Evolutionary conservation across 2,329 filamentous ascomycete species (phyloP).

Genomic region (Fusarium staphyleae): DNA sequence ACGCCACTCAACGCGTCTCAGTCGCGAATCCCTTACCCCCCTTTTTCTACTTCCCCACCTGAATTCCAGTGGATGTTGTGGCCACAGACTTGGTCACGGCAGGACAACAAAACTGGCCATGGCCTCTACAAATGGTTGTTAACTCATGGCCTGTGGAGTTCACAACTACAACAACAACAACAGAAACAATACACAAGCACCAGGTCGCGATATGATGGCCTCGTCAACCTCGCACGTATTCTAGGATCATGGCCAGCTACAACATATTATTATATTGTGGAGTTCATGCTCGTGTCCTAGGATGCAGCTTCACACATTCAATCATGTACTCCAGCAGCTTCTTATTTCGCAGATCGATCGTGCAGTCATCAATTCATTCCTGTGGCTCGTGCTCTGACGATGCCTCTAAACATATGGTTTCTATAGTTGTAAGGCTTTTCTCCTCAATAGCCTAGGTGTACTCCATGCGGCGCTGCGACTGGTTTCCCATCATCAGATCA

Average conservation of each 20-base stretch:
- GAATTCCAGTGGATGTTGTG: slow-evolving; percentile 30
- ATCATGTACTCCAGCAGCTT: background rate
- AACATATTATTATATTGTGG: background rate
- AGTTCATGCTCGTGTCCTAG: background rate
- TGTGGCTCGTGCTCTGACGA: slow-evolving; percentile 29
- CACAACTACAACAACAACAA: slow-evolving; percentile 16
- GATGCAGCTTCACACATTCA: background rate
- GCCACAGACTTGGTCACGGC: slow-evolving; percentile 17
- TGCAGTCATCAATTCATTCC: slow-evolving; percentile 36
- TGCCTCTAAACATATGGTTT: slow-evolving; percentile 29
- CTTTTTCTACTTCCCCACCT: slow-evolving; percentile 21
- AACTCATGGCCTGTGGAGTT: background rate
- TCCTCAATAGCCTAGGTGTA: slow-evolving; percentile 5
- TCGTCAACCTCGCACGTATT: background rate
- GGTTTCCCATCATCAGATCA: slow-evolving; percentile 23
- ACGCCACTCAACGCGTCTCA: slow-evolving; percentile 39
- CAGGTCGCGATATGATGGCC: slow-evolving; percentile 1
- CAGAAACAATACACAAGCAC: slow-evolving; percentile 17
- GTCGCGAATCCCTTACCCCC: slow-evolving; percentile 26
- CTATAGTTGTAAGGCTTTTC: slow-evolving; percentile 28
- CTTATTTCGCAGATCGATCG: background rate
- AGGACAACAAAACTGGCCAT: slow-evolving; percentile 22
- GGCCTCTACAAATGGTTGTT: slow-evolving; percentile 8
- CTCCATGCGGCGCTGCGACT: slow-evolving; percentile 30
- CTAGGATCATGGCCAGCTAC: background rate